Conservation (phyloP, 768 basidiomycete genomes). For the Suillus spraguei region DNA sequence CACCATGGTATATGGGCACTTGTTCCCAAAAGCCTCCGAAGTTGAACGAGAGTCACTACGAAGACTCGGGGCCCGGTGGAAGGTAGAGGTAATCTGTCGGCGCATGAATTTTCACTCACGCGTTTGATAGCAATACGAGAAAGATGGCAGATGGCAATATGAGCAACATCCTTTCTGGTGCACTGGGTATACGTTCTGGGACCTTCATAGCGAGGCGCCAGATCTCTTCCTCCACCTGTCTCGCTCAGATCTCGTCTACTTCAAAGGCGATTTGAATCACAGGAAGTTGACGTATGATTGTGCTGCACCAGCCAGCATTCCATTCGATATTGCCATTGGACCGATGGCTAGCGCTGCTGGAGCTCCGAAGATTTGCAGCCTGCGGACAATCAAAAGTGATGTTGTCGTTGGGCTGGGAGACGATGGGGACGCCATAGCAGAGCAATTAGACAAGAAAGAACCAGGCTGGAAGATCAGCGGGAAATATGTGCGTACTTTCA, state of each 20-base stretch:
- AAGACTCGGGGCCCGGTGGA: conserved; percentile 85
- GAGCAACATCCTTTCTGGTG: conserved; percentile 96
- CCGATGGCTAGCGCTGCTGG: conserved; percentile 89
- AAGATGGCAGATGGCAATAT: conserved; percentile 91
- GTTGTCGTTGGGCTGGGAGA: conserved; percentile 86
- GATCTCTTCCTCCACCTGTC: conserved; percentile 93
- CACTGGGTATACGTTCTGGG: conserved; percentile 96
- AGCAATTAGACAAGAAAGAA: conserved; percentile 81
- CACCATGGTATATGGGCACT: conserved; percentile 86
- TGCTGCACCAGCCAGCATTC: conserved; percentile 82
- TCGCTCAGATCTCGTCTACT: conserved; percentile 86
- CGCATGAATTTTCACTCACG: neutral
- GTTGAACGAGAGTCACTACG: conserved; percentile 80
- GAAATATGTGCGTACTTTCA: conserved; percentile 75
- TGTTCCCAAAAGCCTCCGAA: conserved; percentile 85
- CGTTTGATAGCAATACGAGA: conserved; percentile 75
- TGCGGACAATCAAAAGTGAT: conserved; percentile 94
- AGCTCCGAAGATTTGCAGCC: conserved; percentile 82
- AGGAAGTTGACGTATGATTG: conserved; percentile 89
- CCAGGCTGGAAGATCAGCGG: conserved; percentile 97
- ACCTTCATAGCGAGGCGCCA: conserved; percentile 79
- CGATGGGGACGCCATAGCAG: conserved; percentile 69
- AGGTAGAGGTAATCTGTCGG: conserved; percentile 46
- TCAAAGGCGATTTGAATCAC: conserved; percentile 96
- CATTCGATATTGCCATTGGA: conserved; percentile 90